Evolutionary conservation across 2,329 filamentous ascomycete genomes (phyloP).

Genomic region (Grosmannia clavigera): DNA sequence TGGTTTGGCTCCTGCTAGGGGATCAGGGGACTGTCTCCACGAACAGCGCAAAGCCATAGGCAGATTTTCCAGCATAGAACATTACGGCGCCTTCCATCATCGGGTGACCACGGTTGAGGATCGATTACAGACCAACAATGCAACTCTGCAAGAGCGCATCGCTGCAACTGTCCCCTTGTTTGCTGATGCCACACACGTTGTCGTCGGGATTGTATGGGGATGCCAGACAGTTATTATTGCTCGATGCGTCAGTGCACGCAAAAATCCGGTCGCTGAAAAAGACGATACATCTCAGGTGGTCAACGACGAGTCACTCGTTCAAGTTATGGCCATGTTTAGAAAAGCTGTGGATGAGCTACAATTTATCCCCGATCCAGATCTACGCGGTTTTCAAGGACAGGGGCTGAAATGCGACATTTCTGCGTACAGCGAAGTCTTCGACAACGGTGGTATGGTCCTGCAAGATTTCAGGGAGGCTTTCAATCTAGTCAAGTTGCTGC

Average conservation of each 20-base stretch:
- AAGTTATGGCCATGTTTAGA: not conserved
- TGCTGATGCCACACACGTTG: conserved; percentile 2
- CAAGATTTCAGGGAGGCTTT: conserved; percentile 1
- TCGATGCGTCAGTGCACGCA: not conserved
- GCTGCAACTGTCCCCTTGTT: not conserved
- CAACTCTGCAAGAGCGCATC: not conserved
- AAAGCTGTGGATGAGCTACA: conserved; percentile 1
- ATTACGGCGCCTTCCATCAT: conserved; percentile 1
- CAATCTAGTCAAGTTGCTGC: conserved; percentile 1
- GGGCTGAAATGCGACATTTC: not conserved
- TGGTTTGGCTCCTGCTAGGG: conserved; percentile 1
- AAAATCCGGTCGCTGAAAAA: not conserved
- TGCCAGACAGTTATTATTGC: not conserved
- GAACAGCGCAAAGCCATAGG: not conserved
- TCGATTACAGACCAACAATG: not conserved
- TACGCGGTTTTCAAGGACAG: not conserved
- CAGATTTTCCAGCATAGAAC: not conserved
- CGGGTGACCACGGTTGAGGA: not conserved
- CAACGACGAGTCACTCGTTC: not conserved
- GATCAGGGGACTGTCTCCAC: not conserved
- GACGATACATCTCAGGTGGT: not conserved
- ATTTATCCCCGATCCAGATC: not conserved
- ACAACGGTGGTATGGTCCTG: not conserved
- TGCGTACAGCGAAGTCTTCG: conserved; percentile 4
- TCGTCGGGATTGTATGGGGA: conserved; percentile 2